phyloP scores from a whole-genome alignment of 108 stramenopile species.

The Discostella pseudostelligera region DNA sequence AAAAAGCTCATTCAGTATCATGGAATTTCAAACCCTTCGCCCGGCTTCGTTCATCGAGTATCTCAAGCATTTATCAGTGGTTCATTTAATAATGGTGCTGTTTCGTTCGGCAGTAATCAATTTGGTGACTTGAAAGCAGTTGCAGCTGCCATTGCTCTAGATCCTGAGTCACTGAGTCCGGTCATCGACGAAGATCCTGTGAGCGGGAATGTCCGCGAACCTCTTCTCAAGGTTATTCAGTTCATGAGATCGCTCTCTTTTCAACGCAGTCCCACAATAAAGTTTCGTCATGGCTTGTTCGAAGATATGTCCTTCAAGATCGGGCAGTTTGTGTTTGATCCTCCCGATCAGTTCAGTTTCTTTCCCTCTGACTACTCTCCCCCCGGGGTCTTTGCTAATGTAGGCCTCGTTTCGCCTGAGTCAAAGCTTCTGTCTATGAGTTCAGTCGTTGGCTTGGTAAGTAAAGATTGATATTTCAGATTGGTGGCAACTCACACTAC shows the following conservation, averaged over 20 bases:
- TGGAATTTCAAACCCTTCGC: conserved; percentile 71
- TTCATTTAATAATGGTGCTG: conserved; percentile 24
- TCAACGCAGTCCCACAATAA: conserved; percentile 18
- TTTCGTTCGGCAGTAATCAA: conserved; percentile 41
- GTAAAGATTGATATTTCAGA: not conserved
- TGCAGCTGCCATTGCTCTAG: conserved; percentile 50
- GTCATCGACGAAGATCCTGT: conserved; percentile 57
- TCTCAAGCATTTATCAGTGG: conserved; percentile 47
- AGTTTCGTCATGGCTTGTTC: conserved; percentile 26
- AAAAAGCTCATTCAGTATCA: conserved; percentile 61
- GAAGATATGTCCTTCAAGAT: conserved; percentile 36
- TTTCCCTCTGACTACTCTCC: conserved; percentile 41
- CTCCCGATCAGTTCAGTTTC: conserved; percentile 50
- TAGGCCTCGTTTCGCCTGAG: conserved; percentile 45
- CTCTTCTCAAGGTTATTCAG: conserved; percentile 50
- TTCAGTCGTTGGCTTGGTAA: conserved; percentile 29
- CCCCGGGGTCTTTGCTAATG: conserved; percentile 33
- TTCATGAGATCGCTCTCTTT: conserved; percentile 49
- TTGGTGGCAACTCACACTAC: not conserved
- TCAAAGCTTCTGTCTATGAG: conserved; percentile 34
- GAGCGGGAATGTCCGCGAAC: conserved; percentile 50
- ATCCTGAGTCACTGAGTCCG: conserved; percentile 43
- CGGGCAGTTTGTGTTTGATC: conserved; percentile 45
- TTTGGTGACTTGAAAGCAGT: conserved; percentile 55
- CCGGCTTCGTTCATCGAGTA: conserved; percentile 49